Evolutionary conservation across 2,329 filamentous ascomycete species (phyloP), one percentile per base, ranked within the genome.

Genomic region (Tetracladium maxilliforme): DNA sequence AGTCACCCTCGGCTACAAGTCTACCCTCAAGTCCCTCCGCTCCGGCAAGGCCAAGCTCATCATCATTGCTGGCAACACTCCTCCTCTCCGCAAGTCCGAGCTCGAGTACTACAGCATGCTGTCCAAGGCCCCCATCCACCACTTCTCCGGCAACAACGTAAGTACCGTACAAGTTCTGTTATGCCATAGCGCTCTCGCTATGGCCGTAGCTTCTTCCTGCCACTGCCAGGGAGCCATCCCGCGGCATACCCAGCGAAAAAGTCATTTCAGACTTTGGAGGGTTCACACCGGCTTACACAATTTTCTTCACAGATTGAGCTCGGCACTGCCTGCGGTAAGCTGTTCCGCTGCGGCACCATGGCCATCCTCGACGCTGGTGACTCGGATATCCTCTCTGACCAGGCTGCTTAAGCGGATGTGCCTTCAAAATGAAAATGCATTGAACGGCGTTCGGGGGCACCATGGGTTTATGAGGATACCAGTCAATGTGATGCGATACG

Each of bases 71-170:
- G 84, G 81, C 63, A 95, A 98, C 72, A 93, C 86, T 43, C 86
- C 87, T 52, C 90, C 90, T 58, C 81, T 98, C 48, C 77, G 87
- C 60, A 98, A 95, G 78, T 82, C 73, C 49, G 87, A 95, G 70
- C 74, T 94, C 37, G 87, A 94, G 68, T 94, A 82, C 66, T 84
- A 86, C 68, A 71, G 71, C 55, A 90, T 90, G 82, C 61, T 92
- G 48, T 76, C 75, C 56, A 93, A 95, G 76, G 82, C 78, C 47
- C 75, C 79, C 40, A 87, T 95, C 49, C 87, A 95, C 71, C 90
- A 98, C 71, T 95, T 94, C 67, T 70, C 53, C 44, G 90, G 90
- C 50, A 93, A 92, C 77, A 95, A 95, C 74, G 87, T 95, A 77
- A 78, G 87, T 83, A 20, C 32, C 24, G 10, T 10, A 11, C 11